phyloP scores from a whole-genome alignment of 345 rosid genomes.

The Brassica juncea region DNA sequence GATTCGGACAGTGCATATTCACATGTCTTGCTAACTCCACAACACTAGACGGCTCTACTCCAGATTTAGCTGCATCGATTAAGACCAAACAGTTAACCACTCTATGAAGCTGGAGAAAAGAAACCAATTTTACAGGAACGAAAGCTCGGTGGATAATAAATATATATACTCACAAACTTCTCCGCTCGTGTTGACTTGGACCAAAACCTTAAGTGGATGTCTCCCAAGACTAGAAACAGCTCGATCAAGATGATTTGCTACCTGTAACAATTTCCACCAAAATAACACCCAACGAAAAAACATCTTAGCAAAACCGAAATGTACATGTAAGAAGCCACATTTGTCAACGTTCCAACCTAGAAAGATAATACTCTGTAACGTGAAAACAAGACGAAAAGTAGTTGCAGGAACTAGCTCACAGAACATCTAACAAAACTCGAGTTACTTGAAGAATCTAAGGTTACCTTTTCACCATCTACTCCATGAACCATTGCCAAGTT shows the following conservation, averaged over 20 bases:
- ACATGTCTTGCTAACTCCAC: constrained; percentile 71
- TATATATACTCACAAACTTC: constrained; percentile 69
- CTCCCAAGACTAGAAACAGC: constrained; percentile 75
- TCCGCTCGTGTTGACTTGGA: constrained; percentile 94
- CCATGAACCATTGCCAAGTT: constrained; percentile 75
- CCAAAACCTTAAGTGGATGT: constrained; percentile 80
- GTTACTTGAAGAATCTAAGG: neutral
- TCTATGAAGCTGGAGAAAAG: neutral
- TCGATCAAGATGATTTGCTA: constrained; percentile 73
- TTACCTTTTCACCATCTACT: constrained; percentile 80
- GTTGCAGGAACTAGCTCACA: constrained; percentile 10
- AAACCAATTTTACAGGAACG: neutral
- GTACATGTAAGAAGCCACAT: neutral
- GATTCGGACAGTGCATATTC: constrained; percentile 63
- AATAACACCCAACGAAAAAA: neutral
- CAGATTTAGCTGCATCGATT: constrained; percentile 76
- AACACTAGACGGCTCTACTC: constrained; percentile 74
- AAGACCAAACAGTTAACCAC: constrained; percentile 27
- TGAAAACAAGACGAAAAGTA: neutral
- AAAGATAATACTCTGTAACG: neutral
- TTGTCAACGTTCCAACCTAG: neutral
- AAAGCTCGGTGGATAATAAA: neutral
- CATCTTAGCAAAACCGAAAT: neutral
- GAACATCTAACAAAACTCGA: neutral
- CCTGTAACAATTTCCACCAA: constrained; percentile 40